These are phyloP conservation scores for Suhomyces panamericanus DNA, from an alignment of 1,139 yeast species.

Conservation along the genomic window DNA sequence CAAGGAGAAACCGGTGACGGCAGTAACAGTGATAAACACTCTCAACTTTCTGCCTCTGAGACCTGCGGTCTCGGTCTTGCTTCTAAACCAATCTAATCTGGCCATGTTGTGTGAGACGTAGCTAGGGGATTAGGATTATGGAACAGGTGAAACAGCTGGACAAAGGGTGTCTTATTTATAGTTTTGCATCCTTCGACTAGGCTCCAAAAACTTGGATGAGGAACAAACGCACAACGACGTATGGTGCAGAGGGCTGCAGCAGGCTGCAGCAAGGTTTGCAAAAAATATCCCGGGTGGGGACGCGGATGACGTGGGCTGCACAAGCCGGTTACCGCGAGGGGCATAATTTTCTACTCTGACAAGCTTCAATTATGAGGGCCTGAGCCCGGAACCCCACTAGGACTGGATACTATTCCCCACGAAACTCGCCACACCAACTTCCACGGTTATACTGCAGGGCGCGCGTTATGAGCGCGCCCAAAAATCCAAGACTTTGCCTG, in stretches of 20 bases:
- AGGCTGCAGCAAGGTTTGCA: not conserved
- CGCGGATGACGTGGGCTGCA: not conserved
- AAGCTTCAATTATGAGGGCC: not conserved
- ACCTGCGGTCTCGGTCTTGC: constrained; percentile 48
- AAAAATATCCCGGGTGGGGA: not conserved
- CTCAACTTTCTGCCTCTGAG: constrained; percentile 47
- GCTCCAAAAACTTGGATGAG: not conserved
- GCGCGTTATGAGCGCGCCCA: not conserved
- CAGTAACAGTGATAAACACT: constrained; percentile 51
- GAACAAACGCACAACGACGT: not conserved
- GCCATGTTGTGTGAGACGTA: constrained; percentile 3
- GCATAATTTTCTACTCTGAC: not conserved
- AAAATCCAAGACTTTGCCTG: not conserved
- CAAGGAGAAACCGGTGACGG: constrained; percentile 64
- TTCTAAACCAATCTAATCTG: constrained; percentile 15
- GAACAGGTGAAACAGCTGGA: not conserved
- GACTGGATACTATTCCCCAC: not conserved
- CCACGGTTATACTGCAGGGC: not conserved
- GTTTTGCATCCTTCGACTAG: constrained; percentile 2
- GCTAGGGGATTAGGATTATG: not conserved
- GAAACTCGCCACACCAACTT: not conserved
- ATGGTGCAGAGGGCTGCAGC: not conserved
- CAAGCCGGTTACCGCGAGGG: not conserved
- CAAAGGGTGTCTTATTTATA: constrained; percentile 2
- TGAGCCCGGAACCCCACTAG: not conserved